Base-by-base conservation (phyloP, 352 stramenopile genomes). In the Pythium brassicae region DNA sequence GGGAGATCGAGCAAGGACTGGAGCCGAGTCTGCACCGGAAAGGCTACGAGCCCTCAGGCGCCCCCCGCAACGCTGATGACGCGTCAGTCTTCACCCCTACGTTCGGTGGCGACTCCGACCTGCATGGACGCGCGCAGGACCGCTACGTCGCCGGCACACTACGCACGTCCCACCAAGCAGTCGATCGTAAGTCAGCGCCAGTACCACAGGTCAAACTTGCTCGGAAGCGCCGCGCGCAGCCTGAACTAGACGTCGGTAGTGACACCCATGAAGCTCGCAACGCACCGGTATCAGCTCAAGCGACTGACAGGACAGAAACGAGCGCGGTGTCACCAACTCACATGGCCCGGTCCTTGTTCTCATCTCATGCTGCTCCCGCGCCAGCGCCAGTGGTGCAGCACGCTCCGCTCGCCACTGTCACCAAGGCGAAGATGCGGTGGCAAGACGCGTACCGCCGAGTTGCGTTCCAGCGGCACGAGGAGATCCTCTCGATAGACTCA, bases 401-500 rank as follows among this genome's bases (percentile, higher is more conserved):
- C 15, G 49, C 3, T 17, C 43, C 23, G 34, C 39, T 4, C 35
- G 48, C 34, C 37, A 29, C 45, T 4, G 40, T 26, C 42, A 47
- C 57, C 52, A 43, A 57, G 53, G 22, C 59, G 34, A 37, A 57
- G 19, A 25, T 22, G 7, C 78, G 60, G 37, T 86, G 79, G 76
- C 62, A 55, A n/a, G 54, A 75, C 20, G 68, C 55, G 4, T 68
- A 77, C 25, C 56, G 80, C n/a, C 61, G 60, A 6, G 45, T 90
- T 42, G 47, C 88, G 29, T 83, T 86, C 27, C 49, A 76, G 22
- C 77, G 70, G 0, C 79, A 92, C 46, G 64, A 85, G 35, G 63
- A 83, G 27, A 80, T 89, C 40, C 53, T 90, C 12, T 46, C 50
- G 20, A 87, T 82, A 45, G 72, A 88, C 22, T 63, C 72, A 6